Conservation (phyloP, 1,284 basidiomycete species). For the Schizopora paradoxa region DNA sequence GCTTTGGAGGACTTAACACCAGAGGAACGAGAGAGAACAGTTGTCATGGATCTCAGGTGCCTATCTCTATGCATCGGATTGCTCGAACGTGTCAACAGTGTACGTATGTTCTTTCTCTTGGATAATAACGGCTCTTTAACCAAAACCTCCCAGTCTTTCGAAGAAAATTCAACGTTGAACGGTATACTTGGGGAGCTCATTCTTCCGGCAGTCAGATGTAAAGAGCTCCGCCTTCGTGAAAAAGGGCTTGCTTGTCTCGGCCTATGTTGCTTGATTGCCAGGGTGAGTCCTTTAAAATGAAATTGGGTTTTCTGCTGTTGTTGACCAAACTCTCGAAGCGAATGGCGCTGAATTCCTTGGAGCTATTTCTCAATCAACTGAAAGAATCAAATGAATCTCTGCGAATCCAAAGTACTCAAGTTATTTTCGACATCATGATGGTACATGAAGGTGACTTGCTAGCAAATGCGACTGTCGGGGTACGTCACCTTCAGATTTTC, state of each 20-base stretch:
- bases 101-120: constrained; percentile 35
- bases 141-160: constrained; percentile 59
- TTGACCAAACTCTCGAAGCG: neutral
- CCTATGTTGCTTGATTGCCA: constrained; percentile 64
- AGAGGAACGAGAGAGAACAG: constrained; percentile 55
- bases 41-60: constrained; percentile 77
- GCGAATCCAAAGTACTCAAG: constrained; percentile 77
- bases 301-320: neutral
- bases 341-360: constrained; percentile 89
- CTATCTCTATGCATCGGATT: constrained; percentile 87
- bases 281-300: constrained; percentile 34
- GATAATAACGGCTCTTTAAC: constrained; percentile 8
- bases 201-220: constrained; percentile 85
- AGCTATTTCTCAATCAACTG: constrained; percentile 85
- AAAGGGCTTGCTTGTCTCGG: constrained; percentile 85
- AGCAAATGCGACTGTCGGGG: constrained; percentile 47
- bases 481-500: constrained; percentile 28
- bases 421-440: constrained; percentile 89
- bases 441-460: constrained; percentile 82
- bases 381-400: constrained; percentile 74
- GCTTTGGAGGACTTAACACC: constrained; percentile 44
- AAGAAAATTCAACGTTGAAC: constrained; percentile 91
- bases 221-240: constrained; percentile 80
- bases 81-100: constrained; percentile 87
- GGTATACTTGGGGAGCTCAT: constrained; percentile 89